A percentile compares a stretch with the other conserved stretches of the same genome.
These are phyloP conservation scores for Sphaerulina musiva DNA, from an alignment of 2,329 filamentous ascomycete genomes.

Conservation along the genomic window DNA sequence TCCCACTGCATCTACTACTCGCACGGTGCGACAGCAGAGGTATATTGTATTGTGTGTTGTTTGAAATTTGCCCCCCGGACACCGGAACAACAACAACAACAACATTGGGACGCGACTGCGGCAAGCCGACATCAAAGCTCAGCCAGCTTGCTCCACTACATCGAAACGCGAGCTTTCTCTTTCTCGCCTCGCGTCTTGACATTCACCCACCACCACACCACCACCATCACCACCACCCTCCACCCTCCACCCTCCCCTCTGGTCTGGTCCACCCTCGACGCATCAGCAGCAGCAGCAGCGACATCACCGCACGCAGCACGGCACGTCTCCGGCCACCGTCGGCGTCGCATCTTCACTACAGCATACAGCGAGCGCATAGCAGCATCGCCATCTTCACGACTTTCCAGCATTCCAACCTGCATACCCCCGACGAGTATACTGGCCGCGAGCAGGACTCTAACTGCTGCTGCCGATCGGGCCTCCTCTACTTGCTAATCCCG, in stretches of 20 bases:
- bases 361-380: background rate
- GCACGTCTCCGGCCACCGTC: background rate
- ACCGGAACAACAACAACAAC: background rate
- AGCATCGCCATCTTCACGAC: conserved; percentile 5
- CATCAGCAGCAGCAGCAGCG: background rate
- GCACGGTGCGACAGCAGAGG: too few relatives aligned
- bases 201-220: background rate
- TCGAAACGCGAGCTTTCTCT: conserved; percentile 7
- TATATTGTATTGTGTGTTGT: too few relatives aligned
- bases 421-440: conserved; percentile 6
- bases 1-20: too few relatives aligned
- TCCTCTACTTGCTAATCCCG: conserved; percentile 12
- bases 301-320: background rate
- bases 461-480: conserved; percentile 9
- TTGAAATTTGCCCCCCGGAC: too few relatives aligned
- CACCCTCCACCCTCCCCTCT: background rate
- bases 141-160: conserved; percentile 3
- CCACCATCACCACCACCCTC: background rate
- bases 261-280: background rate
- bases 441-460: conserved; percentile 12
- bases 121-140: conserved; percentile 3
- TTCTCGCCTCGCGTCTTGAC: background rate
- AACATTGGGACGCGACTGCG: conserved; percentile 7
- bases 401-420: conserved; percentile 6
- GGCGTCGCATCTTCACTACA: background rate